Base-by-base conservation (phyloP, 2,329 filamentous ascomycete genomes). In the Penicillium sp. region DNA sequence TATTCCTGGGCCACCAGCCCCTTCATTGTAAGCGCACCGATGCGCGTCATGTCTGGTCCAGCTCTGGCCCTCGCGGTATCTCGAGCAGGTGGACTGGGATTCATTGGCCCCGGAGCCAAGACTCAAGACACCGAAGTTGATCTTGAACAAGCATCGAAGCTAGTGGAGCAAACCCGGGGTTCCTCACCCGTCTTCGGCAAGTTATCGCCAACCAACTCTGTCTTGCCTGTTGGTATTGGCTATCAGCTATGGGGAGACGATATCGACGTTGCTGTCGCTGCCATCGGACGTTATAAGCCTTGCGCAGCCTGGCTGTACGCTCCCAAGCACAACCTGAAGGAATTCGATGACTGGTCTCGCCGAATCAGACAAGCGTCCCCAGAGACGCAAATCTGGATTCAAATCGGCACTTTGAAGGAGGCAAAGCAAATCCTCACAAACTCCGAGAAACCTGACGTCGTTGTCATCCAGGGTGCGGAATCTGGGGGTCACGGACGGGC, bases 1-100 rank as follows among this genome's bases (percentile, higher is more conserved):
- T 89, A 88, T 69, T 86, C 88, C 67, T 90, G 88, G 87, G 83
- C 81, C 4, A 73, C 80, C n/a, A 70, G 74, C 2, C 88, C 88
- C 1, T 77, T 91, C 19, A 82, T 92, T 24, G 80, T 86, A 58
- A 79, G 83, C 58, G 90, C 88, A 2, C 91, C 90, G 0, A 92
- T 93, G 90, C 86, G 89, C 55, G 81, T 89, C 24, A 86, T 92
- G 66, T 79, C 83, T 64, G 83, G 77, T 70, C 85, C 75, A 62
- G 82, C 73, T 0, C 81, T 92, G 1, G 87, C 89, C 2, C 78
- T 88, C 19, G 84, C 86, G 37, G 83, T 91, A 15, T 88, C 86
- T 1, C 76, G 76, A 65, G 83, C 86, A 33, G 84, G 84, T 1
- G 84, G 83, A 1, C 65, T 85, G 0, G 85, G 81, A 1, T 81